A percentile compares a stretch with the other conserved stretches of the same genome.
These are phyloP conservation scores for Yarrowia porcina DNA, from an alignment of 805 yeast species.

Conservation along the genomic window DNA sequence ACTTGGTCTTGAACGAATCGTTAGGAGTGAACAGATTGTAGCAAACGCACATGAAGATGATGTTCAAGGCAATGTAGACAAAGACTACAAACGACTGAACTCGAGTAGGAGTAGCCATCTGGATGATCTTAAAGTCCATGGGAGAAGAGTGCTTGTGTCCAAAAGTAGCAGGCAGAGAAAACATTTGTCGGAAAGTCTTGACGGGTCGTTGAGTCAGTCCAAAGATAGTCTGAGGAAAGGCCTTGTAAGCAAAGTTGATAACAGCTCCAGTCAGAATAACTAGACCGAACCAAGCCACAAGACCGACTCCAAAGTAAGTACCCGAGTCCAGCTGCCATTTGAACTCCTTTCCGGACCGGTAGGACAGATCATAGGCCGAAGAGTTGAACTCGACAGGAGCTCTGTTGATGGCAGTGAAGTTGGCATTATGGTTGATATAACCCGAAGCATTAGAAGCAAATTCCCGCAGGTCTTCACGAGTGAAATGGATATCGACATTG, in stretches of 20 bases:
- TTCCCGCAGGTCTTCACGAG: background rate
- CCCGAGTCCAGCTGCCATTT: slow-evolving; percentile 21
- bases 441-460: background rate
- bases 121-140: slow-evolving; percentile 28
- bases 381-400: slow-evolving; percentile 19
- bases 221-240: slow-evolving; percentile 24
- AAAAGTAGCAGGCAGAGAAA: slow-evolving; percentile 39
- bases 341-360: background rate
- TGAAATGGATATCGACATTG: background rate
- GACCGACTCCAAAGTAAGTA: slow-evolving; percentile 31
- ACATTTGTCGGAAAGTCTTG: slow-evolving; percentile 31
- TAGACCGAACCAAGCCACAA: slow-evolving; percentile 37
- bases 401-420: slow-evolving; percentile 18
- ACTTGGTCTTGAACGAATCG: slow-evolving; percentile 32
- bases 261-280: slow-evolving; percentile 32
- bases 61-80: slow-evolving; percentile 38
- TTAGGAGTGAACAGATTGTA: slow-evolving; percentile 28
- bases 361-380: background rate
- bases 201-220: slow-evolving; percentile 18
- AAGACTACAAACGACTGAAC: slow-evolving; percentile 42
- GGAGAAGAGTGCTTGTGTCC: slow-evolving; percentile 37
- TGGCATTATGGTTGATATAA: slow-evolving; percentile 8
- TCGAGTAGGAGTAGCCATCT: slow-evolving; percentile 43
- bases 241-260: slow-evolving; percentile 30
- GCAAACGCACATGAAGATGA: slow-evolving; percentile 31